These are phyloP conservation scores for Tolypocladium cylindrosporum DNA, from an alignment of 2,329 filamentous ascomycete species.

Conservation along the genomic window DNA sequence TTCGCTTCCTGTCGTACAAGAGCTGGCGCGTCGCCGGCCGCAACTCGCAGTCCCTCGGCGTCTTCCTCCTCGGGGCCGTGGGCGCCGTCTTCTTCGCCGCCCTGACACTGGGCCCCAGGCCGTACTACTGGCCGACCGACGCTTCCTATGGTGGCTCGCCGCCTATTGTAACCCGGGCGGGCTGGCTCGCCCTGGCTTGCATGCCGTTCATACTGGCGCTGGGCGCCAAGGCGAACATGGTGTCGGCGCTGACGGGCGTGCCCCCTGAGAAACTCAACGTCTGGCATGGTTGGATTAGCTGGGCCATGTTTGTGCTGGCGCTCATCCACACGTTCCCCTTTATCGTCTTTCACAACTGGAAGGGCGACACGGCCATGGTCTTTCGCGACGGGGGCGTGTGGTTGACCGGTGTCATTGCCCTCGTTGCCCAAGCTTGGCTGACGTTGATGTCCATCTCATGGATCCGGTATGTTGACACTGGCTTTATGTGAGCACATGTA, in stretches of 20 bases:
- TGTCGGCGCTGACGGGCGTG: conserved; percentile 42
- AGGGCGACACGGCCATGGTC: conserved; percentile 34
- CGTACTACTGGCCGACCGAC: conserved; percentile 45
- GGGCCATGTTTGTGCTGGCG: conserved; percentile 45
- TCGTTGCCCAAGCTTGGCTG: conserved; percentile 43
- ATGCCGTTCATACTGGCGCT: conserved; percentile 41
- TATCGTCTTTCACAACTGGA: conserved; percentile 38
- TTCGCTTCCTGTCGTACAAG: conserved; percentile 12
- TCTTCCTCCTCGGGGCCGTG: conserved; percentile 25
- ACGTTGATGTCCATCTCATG: conserved; percentile 42
- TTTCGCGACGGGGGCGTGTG: conserved; percentile 37
- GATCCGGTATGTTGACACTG: conserved; percentile 30
- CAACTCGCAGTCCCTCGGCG: conserved; percentile 33
- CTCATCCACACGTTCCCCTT: conserved; percentile 52
- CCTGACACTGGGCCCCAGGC: conserved; percentile 37
- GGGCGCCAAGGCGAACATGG: conserved; percentile 44
- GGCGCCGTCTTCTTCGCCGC: conserved; percentile 36
- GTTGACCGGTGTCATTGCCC: conserved; percentile 44
- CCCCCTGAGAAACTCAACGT: conserved; percentile 47
- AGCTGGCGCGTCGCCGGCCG: conserved; percentile 17
- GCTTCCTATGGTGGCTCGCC: conserved; percentile 38
- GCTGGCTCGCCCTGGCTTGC: conserved; percentile 41
- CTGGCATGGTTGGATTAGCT: conserved; percentile 44
- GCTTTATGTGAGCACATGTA: too few relatives aligned
- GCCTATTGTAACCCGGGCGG: conserved; percentile 40